Percentiles rank a stretch among this genome's conserved stretches.
Conservation (phyloP, 2,329 filamentous ascomycete genomes). For the Penicillium corylophilum region DNA sequence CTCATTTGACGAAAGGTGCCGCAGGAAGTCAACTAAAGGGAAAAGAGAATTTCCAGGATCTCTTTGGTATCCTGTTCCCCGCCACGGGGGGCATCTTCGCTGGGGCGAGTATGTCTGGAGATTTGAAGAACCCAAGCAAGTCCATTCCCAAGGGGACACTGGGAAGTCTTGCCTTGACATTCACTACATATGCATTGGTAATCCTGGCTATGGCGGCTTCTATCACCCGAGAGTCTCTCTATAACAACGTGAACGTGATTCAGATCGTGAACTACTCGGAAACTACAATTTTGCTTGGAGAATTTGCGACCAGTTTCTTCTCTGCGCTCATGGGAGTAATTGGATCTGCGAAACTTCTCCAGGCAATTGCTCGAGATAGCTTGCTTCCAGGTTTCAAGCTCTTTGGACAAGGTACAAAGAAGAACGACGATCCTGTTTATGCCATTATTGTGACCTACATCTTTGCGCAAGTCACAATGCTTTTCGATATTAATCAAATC, state of each 20-base stretch:
- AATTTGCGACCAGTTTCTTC: conserved; percentile 80
- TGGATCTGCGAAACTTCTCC: conserved; percentile 78
- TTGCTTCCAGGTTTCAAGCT: conserved; percentile 72
- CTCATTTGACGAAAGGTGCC: conserved; percentile 62
- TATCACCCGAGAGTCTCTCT: conserved; percentile 70
- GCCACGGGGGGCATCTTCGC: conserved; percentile 62
- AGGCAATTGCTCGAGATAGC: conserved; percentile 76
- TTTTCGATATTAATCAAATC: conserved; percentile 83
- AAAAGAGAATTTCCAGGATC: conserved; percentile 70
- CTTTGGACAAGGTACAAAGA: conserved; percentile 71
- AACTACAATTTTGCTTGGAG: conserved; percentile 72
- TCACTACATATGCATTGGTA: conserved; percentile 72
- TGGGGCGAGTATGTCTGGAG: conserved; percentile 87
- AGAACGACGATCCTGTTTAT: conserved; percentile 70
- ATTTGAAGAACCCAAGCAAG: conserved; percentile 77
- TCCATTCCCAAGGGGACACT: conserved; percentile 83
- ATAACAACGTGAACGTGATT: conserved; percentile 74
- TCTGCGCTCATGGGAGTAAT: conserved; percentile 86
- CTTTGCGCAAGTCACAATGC: conserved; percentile 74
- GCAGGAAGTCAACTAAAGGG: conserved; percentile 62
- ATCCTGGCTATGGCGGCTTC: conserved; percentile 76
- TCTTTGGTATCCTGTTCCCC: conserved; percentile 85
- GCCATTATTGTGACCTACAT: conserved; percentile 74
- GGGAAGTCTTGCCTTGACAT: conserved; percentile 72
- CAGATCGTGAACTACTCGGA: conserved; percentile 75